Conservation (phyloP, 1,284 basidiomycete species). For the Ganoderma sinense region DNA sequence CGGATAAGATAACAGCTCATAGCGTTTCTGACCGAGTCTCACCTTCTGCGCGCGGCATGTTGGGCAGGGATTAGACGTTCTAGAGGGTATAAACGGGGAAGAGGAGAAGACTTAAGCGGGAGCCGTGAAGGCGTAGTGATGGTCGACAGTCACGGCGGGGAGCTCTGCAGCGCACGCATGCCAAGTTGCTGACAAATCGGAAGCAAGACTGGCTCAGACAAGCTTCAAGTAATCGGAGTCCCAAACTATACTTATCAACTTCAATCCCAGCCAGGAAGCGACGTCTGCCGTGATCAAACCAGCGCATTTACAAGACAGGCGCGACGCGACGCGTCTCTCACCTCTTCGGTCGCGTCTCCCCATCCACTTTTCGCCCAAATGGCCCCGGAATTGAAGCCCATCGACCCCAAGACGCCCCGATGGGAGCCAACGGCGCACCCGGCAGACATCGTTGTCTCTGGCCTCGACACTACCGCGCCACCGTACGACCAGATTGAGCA, state of each 20-base stretch:
- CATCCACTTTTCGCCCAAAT: constrained; percentile 1
- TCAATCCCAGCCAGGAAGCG: neutral
- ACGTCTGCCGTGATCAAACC: constrained; percentile 16
- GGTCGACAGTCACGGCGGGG: constrained; percentile 8
- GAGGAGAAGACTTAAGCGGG: neutral
- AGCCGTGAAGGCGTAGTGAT: neutral
- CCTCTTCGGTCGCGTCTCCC: constrained; percentile 7
- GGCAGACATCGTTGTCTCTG: constrained; percentile 70
- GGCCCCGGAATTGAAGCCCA: constrained; percentile 32
- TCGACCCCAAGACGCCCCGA: constrained; percentile 46
- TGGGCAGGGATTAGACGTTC: constrained; percentile 35
- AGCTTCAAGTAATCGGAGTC: neutral
- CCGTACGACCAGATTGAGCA: constrained; percentile 90
- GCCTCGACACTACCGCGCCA: constrained; percentile 78
- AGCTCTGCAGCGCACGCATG: neutral
- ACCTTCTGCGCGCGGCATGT: constrained; percentile 85
- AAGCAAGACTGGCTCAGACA: neutral
- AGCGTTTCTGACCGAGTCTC: constrained; percentile 18
- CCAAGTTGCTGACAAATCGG: constrained; percentile 15
- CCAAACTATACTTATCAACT: neutral
- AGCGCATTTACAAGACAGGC: neutral
- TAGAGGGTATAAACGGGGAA: neutral
- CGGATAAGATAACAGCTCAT: neutral
- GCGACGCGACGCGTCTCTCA: constrained; percentile 28
- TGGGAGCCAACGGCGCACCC: constrained; percentile 75